Evolutionary conservation across 2,329 filamentous ascomycete species (phyloP), one percentile per base, ranked within the genome.

Genomic region (Fusarium sulawesiense): DNA sequence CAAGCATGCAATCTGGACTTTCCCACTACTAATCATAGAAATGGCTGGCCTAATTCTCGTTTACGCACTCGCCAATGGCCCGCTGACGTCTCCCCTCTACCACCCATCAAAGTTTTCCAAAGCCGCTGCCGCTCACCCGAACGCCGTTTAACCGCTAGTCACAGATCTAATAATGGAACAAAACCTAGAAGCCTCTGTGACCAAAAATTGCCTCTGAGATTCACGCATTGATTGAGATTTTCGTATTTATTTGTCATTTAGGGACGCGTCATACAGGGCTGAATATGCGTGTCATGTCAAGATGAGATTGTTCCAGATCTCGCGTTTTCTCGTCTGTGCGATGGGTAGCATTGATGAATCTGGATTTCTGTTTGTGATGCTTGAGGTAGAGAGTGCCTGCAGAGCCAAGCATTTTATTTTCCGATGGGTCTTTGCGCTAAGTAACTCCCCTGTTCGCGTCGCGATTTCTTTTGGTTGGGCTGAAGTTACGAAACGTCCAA

Each of bases 231-330:
- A 37, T 37, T 37, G 9, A 37, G 34, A 37, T 37, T 37, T 37
- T 37, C 34, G 34, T 37, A 37, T 37, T 37, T n/a, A 37, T 37
- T n/a, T n/a, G 34, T 37, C 9, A 7, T 27, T 46, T 7, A 7
- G 20, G 14, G 60, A 48, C 61, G 50, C 61, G 60, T 64, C 60
- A 64, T 20, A 37, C 59, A 63, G 34, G 60, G 60, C 57, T 63
- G 48, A 55, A 21, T 30, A 55, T 55, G 47, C 20, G 32, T 30
- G 53, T 34, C 59, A 40, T 40, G 9, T 40, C 30, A 16, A 40
- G 29, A 29, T 10, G 10, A 44, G 27, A 58, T 32, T 23, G 34
- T 40, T 58, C 13, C 20, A 47, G 18, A 53, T 13, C 21, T 1
- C 18, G 32, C 44, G 13, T n/a, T 50, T 3, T 50, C 2, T 18